Percentiles rank a stretch among this genome's conserved stretches.
phyloP scores from a whole-genome alignment of 495 filamentous ascomycete species.

The Penicillium pulvis region DNA sequence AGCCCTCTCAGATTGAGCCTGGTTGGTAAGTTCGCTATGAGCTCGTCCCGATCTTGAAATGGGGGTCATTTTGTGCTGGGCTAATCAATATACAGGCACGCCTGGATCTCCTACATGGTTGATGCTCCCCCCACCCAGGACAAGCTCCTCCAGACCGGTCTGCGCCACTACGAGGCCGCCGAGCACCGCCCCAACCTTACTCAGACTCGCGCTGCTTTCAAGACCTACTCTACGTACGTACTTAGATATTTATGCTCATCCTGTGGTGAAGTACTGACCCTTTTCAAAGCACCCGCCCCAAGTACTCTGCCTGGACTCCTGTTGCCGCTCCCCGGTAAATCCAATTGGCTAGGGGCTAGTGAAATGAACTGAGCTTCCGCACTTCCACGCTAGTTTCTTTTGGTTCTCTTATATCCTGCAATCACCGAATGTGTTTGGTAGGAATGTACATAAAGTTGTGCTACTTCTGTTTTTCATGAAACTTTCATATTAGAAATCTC shows the following conservation, averaged over 20 bases:
- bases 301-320: slow-evolving; percentile 48
- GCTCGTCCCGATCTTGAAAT: background rate
- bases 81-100: slow-evolving; percentile 63
- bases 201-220: slow-evolving; percentile 73
- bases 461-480: slow-evolving; percentile 29
- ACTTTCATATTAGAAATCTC: slow-evolving; percentile 4
- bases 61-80: background rate
- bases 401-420: slow-evolving; percentile 19
- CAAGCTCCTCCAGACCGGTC: slow-evolving; percentile 63
- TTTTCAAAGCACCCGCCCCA: slow-evolving; percentile 38
- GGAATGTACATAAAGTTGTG: slow-evolving; percentile 50
- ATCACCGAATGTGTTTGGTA: slow-evolving; percentile 12
- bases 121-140: slow-evolving; percentile 82
- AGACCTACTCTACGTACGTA: slow-evolving; percentile 90
- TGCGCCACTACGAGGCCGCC: slow-evolving; percentile 72
- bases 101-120: slow-evolving; percentile 92
- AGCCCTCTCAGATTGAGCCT: slow-evolving; percentile 91
- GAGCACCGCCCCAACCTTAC: slow-evolving; percentile 78
- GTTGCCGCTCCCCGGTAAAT: slow-evolving; percentile 49
- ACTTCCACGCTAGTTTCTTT: slow-evolving; percentile 11
- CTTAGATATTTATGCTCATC: background rate
- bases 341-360: slow-evolving; percentile 14
- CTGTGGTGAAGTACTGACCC: slow-evolving; percentile 4
- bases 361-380: slow-evolving; percentile 25
- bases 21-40: slow-evolving; percentile 66